Conservation (phyloP, 208 protist genomes). For the Porcisia hertigi region DNA sequence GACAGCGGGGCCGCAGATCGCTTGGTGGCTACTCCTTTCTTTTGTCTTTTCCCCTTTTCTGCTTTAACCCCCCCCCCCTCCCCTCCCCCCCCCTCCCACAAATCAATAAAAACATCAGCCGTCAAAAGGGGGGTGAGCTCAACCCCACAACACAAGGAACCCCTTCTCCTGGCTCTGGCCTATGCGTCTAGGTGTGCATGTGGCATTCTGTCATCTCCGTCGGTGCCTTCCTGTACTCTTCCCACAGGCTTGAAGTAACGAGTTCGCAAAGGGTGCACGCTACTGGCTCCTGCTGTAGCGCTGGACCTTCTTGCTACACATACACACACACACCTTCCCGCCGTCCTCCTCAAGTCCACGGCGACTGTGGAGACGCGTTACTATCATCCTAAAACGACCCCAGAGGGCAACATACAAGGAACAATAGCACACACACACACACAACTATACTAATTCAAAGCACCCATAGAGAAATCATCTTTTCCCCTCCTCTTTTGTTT, state of each 20-base stretch:
- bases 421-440: background rate
- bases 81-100: background rate
- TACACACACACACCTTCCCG: background rate
- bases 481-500: background rate
- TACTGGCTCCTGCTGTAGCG: background rate
- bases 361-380: background rate
- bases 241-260: background rate
- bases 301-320: background rate
- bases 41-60: background rate
- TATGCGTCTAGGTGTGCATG: background rate
- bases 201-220: background rate
- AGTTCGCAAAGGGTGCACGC: background rate
- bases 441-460: slow-evolving; percentile 1
- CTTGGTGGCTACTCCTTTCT: background rate
- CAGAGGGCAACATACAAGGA: background rate
- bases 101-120: too few relatives aligned
- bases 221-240: background rate
- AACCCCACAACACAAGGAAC: background rate
- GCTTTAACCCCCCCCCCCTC: background rate
- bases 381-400: background rate
- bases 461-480: background rate
- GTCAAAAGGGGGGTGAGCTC: background rate
- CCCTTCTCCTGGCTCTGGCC: background rate
- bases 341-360: background rate
- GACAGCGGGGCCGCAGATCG: background rate